Evolutionary conservation across 306 rosid genomes (phyloP).

Genomic region (Begonia masoniana): DNA sequence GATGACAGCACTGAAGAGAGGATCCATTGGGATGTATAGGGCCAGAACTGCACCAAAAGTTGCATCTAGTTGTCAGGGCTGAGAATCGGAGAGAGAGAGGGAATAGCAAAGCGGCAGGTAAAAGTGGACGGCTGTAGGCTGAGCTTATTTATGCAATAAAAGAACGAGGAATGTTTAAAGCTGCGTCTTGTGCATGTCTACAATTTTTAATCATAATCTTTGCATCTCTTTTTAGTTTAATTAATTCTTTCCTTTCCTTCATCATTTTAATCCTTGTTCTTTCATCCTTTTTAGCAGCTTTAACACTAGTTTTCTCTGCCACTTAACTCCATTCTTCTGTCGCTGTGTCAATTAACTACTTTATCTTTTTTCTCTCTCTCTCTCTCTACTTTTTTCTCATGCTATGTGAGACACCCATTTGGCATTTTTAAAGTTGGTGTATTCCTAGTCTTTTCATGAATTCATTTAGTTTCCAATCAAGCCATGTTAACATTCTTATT

Average conservation of each 20-base stretch:
- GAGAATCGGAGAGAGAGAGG: conserved; percentile 4
- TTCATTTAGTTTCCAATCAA: no score
- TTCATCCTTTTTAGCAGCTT: neutral
- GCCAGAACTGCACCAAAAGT: conserved; percentile 44
- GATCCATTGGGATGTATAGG: conserved; percentile 24
- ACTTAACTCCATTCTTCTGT: conserved; percentile 1
- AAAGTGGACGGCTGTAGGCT: conserved; percentile 7
- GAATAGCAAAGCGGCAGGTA: conserved; percentile 10
- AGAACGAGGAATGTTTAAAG: conserved; percentile 39
- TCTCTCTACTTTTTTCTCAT: neutral
- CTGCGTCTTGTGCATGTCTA: conserved; percentile 15
- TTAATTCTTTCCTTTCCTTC: neutral
- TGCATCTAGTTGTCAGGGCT: conserved; percentile 18
- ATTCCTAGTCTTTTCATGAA: no score
- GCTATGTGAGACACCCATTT: no score
- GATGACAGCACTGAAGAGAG: neutral
- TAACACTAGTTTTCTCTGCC: neutral
- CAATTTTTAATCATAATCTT: neutral
- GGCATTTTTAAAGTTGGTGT: no score
- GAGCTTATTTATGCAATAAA: conserved; percentile 9
- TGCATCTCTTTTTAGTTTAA: neutral
- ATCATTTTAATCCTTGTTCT: no score
- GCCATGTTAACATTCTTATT: no score
- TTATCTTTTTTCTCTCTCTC: neutral
- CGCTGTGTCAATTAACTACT: neutral